Evolutionary conservation across 257 asterid species (phyloP).

Genomic region (Anisodus tanguticus): DNA sequence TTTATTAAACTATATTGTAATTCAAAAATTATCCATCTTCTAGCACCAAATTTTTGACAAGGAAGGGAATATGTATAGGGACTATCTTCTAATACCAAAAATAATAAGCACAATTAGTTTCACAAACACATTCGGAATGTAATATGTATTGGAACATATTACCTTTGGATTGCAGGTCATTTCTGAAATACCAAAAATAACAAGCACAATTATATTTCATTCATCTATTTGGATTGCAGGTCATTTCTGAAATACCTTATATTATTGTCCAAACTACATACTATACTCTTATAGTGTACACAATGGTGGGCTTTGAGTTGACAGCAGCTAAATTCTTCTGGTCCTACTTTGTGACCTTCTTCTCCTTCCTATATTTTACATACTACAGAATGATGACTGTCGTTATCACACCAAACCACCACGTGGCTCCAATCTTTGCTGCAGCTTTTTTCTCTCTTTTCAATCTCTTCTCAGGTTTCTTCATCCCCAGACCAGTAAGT

Average conservation of each 20-base stretch:
- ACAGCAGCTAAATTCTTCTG: constrained; percentile 72
- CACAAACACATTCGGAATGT: not conserved
- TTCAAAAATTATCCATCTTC: too few species aligned
- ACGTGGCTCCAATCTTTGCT: constrained; percentile 75
- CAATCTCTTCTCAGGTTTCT: constrained; percentile 82
- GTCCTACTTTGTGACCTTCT: constrained; percentile 76
- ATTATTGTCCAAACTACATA: constrained; percentile 64
- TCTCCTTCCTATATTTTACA: constrained; percentile 82
- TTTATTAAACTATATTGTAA: not conserved
- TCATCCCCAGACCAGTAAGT: constrained; percentile 84
- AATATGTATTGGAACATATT: not conserved
- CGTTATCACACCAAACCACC: constrained; percentile 80
- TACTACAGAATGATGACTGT: constrained; percentile 91
- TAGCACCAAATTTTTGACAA: not conserved
- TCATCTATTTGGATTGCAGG: constrained; percentile 42
- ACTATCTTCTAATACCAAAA: not conserved
- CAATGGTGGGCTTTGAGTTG: constrained; percentile 85
- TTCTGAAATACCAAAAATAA: constrained; percentile 76
- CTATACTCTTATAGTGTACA: constrained; percentile 68
- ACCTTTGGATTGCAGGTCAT: constrained; percentile 50
- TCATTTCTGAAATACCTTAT: constrained; percentile 67
- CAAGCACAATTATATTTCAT: not conserved
- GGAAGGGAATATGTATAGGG: too few species aligned
- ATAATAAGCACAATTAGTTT: not conserved
- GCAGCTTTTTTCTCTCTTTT: constrained; percentile 77